Conservation (phyloP, 176 grass and related monocot species). For the Poa annua region DNA sequence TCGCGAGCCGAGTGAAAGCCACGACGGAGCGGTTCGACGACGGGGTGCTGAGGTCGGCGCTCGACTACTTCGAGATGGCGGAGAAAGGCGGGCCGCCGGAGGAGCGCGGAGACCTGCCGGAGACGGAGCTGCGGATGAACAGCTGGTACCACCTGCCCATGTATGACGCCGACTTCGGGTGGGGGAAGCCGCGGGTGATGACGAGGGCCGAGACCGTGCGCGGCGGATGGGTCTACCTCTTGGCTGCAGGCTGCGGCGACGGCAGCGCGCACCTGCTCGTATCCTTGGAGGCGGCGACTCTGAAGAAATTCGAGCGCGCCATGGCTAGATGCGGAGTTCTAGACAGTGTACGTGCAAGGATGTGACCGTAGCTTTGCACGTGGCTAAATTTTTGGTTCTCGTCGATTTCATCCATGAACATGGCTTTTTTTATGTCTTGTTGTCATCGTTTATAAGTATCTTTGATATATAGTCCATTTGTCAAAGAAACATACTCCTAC, state of each 20-base stretch:
- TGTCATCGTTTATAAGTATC: too few species aligned
- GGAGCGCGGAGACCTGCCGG: constrained; percentile 8
- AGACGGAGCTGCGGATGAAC: constrained; percentile 24
- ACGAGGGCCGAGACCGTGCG: constrained; percentile 4
- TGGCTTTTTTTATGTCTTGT: too few species aligned
- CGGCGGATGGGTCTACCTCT: constrained; percentile 5
- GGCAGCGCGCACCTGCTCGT: constrained; percentile 4
- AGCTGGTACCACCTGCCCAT: constrained; percentile 19
- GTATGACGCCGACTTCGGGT: constrained; percentile 13
- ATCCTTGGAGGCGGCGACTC: constrained; percentile 6
- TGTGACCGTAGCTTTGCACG: background rate
- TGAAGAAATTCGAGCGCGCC: background rate
- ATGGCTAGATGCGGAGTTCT: background rate
- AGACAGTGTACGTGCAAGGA: background rate
- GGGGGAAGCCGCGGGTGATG: constrained; percentile 16
- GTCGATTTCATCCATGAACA: too few species aligned
- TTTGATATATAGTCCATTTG: too few species aligned
- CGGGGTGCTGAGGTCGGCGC: constrained; percentile 43
- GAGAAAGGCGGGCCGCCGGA: constrained; percentile 11
- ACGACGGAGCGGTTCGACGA: constrained; percentile 27
- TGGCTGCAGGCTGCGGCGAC: background rate
- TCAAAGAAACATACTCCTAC: too few species aligned
- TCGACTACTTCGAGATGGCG: constrained; percentile 40
- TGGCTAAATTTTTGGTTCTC: too few species aligned
- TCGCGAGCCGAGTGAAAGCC: background rate